Conservation (phyloP, 129 eudicot genomes). For the Arctium minus region DNA sequence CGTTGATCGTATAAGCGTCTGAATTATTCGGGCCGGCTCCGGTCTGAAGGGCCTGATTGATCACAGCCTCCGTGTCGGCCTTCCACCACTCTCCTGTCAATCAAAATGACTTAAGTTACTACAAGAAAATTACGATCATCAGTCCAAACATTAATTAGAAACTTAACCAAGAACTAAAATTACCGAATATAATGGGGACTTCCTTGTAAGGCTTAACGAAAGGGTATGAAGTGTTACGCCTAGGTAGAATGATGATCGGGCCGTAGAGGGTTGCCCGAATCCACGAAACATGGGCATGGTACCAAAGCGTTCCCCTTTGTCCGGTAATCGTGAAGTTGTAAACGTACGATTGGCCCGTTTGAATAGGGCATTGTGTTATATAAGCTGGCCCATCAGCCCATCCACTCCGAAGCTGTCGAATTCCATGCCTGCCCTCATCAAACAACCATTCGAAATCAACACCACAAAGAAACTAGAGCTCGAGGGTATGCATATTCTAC, state of each 20-base stretch:
- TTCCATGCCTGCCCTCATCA: constrained; percentile 47
- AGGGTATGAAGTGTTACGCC: neutral
- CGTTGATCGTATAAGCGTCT: constrained; percentile 66
- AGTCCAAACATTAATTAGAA: neutral
- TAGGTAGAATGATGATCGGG: neutral
- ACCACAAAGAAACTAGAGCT: neutral
- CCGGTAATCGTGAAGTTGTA: constrained; percentile 55
- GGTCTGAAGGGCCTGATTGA: constrained; percentile 63
- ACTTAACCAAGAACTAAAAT: neutral
- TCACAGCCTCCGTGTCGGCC: constrained; percentile 60
- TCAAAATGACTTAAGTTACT: neutral
- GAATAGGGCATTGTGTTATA: constrained; percentile 63
- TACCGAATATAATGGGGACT: constrained; percentile 32
- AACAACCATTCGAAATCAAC: neutral
- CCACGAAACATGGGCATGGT: constrained; percentile 54
- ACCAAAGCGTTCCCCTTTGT: constrained; percentile 50
- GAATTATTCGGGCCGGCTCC: constrained; percentile 68
- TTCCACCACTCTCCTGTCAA: constrained; percentile 75
- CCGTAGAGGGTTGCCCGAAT: constrained; percentile 31
- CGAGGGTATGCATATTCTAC: neutral
- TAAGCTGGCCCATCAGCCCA: constrained; percentile 63
- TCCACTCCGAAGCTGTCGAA: constrained; percentile 48
- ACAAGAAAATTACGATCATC: neutral
- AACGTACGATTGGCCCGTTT: constrained; percentile 43
- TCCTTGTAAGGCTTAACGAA: neutral